Evolutionary conservation across 192 early-diverging fungal species (phyloP), one percentile per base, ranked within the genome.

Genomic region (Gamsiella multidivaricata): DNA sequence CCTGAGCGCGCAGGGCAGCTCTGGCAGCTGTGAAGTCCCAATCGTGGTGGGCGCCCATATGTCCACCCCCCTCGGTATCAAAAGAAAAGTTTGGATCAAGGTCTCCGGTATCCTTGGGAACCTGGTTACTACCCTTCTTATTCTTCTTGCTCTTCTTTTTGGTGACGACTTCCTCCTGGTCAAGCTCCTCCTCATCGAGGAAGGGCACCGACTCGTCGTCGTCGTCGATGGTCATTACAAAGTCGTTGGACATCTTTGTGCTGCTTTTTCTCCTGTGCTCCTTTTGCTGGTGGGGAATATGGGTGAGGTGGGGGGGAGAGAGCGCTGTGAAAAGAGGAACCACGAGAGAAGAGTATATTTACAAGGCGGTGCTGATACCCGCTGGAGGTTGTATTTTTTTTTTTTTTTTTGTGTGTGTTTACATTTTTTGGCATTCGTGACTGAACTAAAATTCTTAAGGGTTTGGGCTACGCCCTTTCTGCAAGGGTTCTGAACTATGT

Each of bases 11-110:
- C 32, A 97, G 74, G 46, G 90, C 90, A 4, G 87, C 91, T 54
- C 92, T 84, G 25, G 93, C 94, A 47, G 87, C 84, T 12, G 88
- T 87, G 62, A 97, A 96, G 69, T 97, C 94, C 87, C 94, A 92
- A 6, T 88, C 83, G 69, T 93, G 84, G 9, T 81, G 83, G n/a
- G 82, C 75, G 14, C 85, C 81, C 54, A 71, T 69, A 62, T 87
- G 81, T 47, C 83, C 85, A 50, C 90, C 92, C 51, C 91, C 88
- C 31, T 94, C 93, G 29, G 91, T 70, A 60, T 92, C 91, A 54
- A 97, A 92, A 6, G 88, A 86, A 61, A 97, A 97, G 20, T 81
- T 89, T 11, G 88, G 83, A 60, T 93, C 90, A 45, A 95, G 84
- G 23, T 89, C 90, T 14, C 80, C 80, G 42, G 65, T 59, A 20